Evolutionary conservation across 495 filamentous ascomycete genomes (phyloP), one percentile per base, ranked within the genome.

Genomic region (Letharia columbiana): DNA sequence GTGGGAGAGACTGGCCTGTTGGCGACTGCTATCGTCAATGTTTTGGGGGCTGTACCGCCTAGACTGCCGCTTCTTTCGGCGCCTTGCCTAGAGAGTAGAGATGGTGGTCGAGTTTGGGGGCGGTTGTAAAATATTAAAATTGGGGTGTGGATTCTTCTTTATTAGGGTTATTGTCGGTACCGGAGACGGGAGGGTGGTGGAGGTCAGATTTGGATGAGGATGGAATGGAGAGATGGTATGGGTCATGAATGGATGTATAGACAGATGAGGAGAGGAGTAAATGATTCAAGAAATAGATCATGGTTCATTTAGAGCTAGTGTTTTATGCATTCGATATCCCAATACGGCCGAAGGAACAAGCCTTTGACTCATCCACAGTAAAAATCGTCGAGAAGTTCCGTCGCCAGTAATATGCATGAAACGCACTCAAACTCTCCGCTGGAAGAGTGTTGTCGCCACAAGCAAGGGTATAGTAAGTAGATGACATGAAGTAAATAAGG

Each of bases 61-160:
- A 39, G 37, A 39, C 37, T 39, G 37, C 37, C 4, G 37, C 37
- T 39, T 39, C 37, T 4, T 39, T 39, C 8, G 37, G 37, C 37
- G 8, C 37, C 4, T 39, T 39, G 1, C 37, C 8, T 39, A 8
- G 37, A 39, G 37, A 39, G 4, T 39, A 8, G 37, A 39, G 37
- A 39, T 39, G 74, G 71, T 50, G 69, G 69, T 23, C 79, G 76
- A 73, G 66, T 73, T 28, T 35, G 72, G 75, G 50, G 33, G n/a
- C 39, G n/a, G n/a, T n/a, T n/a, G n/a, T n/a, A n/a, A n/a, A n/a
- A n/a, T n/a, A n/a, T n/a, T n/a, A n/a, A n/a, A n/a, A n/a, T n/a
- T n/a, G n/a, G n/a, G n/a, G n/a, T n/a, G n/a, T n/a, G n/a, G n/a
- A n/a, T n/a, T n/a, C n/a, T n/a, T n/a, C n/a, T n/a, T n/a, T n/a